These are phyloP conservation scores for Pseudogymnoascus sp. DNA, from an alignment of 2,329 filamentous ascomycete species.

Conservation along the genomic window DNA sequence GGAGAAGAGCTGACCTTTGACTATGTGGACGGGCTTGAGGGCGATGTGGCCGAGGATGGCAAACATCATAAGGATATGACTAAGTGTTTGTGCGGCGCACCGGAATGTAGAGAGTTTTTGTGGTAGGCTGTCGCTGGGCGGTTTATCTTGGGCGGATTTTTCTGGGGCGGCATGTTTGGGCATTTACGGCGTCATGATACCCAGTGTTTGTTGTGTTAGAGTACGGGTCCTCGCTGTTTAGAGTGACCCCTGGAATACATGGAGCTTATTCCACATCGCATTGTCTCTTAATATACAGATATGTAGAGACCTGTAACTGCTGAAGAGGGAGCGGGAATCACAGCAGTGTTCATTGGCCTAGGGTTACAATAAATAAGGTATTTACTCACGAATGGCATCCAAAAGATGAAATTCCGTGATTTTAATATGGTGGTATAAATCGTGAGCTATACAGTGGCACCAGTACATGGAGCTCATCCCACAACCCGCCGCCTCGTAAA, in stretches of 20 bases:
- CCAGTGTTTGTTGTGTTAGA: neutral
- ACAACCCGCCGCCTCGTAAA: neutral
- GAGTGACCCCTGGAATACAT: neutral
- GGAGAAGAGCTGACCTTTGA: slow-evolving; percentile 72
- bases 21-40: slow-evolving; percentile 58
- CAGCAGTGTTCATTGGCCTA: neutral
- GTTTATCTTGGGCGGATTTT: neutral
- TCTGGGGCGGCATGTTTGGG: neutral
- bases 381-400: neutral
- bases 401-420: neutral
- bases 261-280: neutral
- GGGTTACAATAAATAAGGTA: neutral
- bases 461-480: neutral
- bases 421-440: neutral
- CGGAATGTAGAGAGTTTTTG: slow-evolving; percentile 59
- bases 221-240: neutral
- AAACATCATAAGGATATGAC: slow-evolving; percentile 47
- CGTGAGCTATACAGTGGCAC: neutral
- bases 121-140: slow-evolving; percentile 40
- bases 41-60: slow-evolving; percentile 24
- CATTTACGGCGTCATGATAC: slow-evolving; percentile 6
- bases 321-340: neutral
- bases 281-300: neutral
- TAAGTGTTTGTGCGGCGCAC: slow-evolving; percentile 52
- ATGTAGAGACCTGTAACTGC: neutral